Evolutionary conservation across 2,329 filamentous ascomycete genomes (phyloP).

Genomic region (Hypoxylon sp.): DNA sequence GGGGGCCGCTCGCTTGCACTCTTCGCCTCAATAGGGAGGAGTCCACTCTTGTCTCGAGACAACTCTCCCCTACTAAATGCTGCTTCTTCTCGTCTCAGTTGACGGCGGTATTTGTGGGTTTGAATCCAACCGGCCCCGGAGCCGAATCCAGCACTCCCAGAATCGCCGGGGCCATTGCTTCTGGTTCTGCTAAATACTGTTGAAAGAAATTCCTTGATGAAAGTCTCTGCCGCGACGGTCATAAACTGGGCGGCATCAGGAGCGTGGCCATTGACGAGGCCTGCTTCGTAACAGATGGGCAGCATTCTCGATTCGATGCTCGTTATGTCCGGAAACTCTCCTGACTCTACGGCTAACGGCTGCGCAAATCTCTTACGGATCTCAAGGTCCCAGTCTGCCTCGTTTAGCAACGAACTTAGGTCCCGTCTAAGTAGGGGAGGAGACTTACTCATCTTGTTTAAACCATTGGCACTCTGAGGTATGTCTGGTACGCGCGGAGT

Average conservation of each 20-base stretch:
- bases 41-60: conserved; percentile 79
- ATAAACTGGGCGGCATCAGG: conserved; percentile 75
- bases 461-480: conserved; percentile 77
- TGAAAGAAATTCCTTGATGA: conserved; percentile 76
- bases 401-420: conserved; percentile 32
- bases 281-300: conserved; percentile 77
- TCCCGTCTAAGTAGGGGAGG: conserved; percentile 44
- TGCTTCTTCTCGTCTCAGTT: conserved; percentile 82
- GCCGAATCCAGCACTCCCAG: conserved; percentile 74
- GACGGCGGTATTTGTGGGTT: conserved; percentile 82
- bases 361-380: conserved; percentile 76
- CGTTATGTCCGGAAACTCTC: conserved; percentile 77
- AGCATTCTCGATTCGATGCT: conserved; percentile 76
- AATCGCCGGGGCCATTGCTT: conserved; percentile 75
- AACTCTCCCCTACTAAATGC: conserved; percentile 81
- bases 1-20: conserved; percentile 79
- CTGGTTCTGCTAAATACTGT: conserved; percentile 75
- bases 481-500: conserved; percentile 69
- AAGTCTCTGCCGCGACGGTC: conserved; percentile 76
- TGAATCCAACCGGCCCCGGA: conserved; percentile 80
- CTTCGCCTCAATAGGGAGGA: conserved; percentile 86
- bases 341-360: conserved; percentile 76
- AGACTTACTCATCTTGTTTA: conserved; percentile 83
- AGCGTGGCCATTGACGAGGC: conserved; percentile 71
- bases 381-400: conserved; percentile 74